Conservation (phyloP, 1,284 basidiomycete species). For the Inonotus obliquus region DNA sequence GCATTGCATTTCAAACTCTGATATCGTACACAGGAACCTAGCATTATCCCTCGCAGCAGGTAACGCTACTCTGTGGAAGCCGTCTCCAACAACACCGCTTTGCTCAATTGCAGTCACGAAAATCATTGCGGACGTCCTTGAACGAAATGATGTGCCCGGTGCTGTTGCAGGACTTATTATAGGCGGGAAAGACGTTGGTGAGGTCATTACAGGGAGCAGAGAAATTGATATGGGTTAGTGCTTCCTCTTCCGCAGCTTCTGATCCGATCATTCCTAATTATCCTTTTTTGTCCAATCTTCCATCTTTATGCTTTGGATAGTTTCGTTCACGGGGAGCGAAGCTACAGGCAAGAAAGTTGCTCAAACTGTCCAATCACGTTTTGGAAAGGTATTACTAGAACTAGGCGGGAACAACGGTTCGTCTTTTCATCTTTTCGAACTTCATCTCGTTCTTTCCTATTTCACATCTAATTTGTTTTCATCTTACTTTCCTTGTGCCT, state of each 20-base stretch:
- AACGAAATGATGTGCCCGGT: constrained; percentile 77
- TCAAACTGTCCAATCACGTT: constrained; percentile 72
- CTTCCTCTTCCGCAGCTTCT: neutral
- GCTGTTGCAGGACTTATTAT: constrained; percentile 81
- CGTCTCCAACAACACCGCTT: constrained; percentile 83
- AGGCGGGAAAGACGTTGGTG: constrained; percentile 80
- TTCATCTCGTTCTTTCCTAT: neutral
- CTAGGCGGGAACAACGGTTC: constrained; percentile 93
- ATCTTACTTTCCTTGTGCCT: neutral
- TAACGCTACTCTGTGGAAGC: constrained; percentile 95
- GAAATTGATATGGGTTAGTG: constrained; percentile 69
- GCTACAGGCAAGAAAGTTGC: constrained; percentile 81
- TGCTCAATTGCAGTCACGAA: constrained; percentile 86
- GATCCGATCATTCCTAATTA: neutral
- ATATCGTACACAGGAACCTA: constrained; percentile 70
- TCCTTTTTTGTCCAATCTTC: neutral
- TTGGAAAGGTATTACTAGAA: constrained; percentile 85
- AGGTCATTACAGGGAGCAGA: constrained; percentile 67
- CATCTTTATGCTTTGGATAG: constrained; percentile 32
- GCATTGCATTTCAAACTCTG: neutral
- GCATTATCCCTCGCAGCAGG: constrained; percentile 86
- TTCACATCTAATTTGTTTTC: neutral
- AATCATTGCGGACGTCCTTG: constrained; percentile 77
- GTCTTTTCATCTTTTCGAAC: neutral
- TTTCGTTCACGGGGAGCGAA: constrained; percentile 95